A percentile compares a stretch with the other conserved stretches of the same genome.
These are phyloP conservation scores for Phytophthora niederhauseri DNA, from an alignment of 352 stramenopile species.

Conservation along the genomic window DNA sequence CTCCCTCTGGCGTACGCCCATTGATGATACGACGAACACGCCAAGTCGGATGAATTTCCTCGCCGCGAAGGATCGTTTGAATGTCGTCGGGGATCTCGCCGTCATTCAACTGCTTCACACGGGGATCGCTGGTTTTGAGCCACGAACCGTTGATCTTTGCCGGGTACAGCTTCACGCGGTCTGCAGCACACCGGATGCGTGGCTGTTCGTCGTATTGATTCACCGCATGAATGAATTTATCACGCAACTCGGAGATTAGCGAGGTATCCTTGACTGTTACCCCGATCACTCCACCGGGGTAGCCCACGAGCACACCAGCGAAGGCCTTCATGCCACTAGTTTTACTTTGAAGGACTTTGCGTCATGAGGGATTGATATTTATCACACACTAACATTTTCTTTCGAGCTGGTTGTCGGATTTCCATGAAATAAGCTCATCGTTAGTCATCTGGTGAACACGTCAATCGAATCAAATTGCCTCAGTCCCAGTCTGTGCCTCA, in stretches of 20 bases:
- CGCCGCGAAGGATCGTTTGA: not conserved
- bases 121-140: not conserved
- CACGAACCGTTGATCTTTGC: not conserved
- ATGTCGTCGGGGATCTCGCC: not conserved
- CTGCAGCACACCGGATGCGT: not conserved
- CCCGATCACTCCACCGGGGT: not conserved
- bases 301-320: not conserved
- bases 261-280: not conserved
- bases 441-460: too few relatives aligned
- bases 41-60: not conserved
- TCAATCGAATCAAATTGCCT: too few relatives aligned
- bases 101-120: not conserved
- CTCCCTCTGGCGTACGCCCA: too few relatives aligned
- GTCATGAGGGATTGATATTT: too few relatives aligned
- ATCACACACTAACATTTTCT: too few relatives aligned
- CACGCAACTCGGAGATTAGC: not conserved
- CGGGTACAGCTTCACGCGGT: not conserved
- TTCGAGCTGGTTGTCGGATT: too few relatives aligned
- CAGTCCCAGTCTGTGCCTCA: too few relatives aligned
- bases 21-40: too few relatives aligned
- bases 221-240: not conserved
- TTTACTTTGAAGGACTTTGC: too few relatives aligned
- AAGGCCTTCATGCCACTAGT: not conserved
- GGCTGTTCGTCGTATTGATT: not conserved
- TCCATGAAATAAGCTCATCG: too few relatives aligned